Base-by-base conservation (phyloP, 768 basidiomycete genomes). In the Trametes cingulata region DNA sequence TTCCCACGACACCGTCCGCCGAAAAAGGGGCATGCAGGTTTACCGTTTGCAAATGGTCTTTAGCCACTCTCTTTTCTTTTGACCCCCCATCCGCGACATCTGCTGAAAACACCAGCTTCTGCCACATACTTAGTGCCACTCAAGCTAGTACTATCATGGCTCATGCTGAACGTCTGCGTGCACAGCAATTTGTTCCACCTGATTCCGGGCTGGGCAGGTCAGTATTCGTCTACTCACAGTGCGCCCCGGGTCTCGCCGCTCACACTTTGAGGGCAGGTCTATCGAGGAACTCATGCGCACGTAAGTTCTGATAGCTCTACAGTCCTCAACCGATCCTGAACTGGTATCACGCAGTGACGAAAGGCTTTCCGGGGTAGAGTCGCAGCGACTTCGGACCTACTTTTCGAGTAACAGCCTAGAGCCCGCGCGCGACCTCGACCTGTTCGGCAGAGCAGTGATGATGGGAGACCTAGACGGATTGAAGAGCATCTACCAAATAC, bases 401-500 rank as follows among this genome's bases (percentile, higher is more conserved):
- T 78, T 71, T 61, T 72, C 73, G 7, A 69, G 66, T 1, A 69
- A 74, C 19, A 62, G 66, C 53, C 72, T 80, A 73, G 65, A 71
- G 33, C 77, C 75, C 9, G 8, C 15, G 2, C 73, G 75, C 7
- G 75, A 79, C 59, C 69, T 80, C 4, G 75, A 78, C 62, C 59
- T 43, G 0, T 73, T 73, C 37, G 76, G 76, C 1, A 24, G 27
- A 7, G 52, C 69, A 2, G 65, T 79, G 36, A 33, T 69, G 20
- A 41, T 33, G 3, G 77, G 74, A 3, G 48, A 72, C 20, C 52
- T 74, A 20, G 65, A 63, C 4, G 37, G 33, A 2, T 64, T 77
- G n/a, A 62, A 71, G 42, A 52, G 51, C 19, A 71, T 76, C 52
- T 73, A 69, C 57, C 37, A 57, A 1, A 22, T 37, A 6, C 72